These are phyloP conservation scores for Penicillium nucicola DNA, from an alignment of 495 filamentous ascomycete genomes.

Conservation along the genomic window DNA sequence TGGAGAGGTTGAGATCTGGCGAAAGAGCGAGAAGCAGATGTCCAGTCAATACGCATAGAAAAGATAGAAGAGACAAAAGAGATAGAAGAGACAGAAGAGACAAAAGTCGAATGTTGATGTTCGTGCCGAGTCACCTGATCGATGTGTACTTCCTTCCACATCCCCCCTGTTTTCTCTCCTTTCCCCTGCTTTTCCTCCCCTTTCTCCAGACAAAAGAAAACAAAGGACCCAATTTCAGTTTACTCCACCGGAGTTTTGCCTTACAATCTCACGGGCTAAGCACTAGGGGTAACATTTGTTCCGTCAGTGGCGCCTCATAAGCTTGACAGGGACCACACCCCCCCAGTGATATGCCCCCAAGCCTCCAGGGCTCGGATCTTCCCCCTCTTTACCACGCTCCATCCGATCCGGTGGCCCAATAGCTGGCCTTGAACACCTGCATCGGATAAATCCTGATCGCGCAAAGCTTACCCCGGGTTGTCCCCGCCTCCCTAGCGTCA, in stretches of 20 bases:
- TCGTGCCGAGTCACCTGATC: background rate
- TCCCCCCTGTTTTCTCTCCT: background rate
- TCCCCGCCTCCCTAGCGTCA: conserved; percentile 25
- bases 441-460: conserved; percentile 22
- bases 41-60: too few species aligned
- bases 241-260: conserved; percentile 23
- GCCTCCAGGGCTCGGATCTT: conserved; percentile 20
- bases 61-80: too few species aligned
- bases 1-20: conserved; percentile 91
- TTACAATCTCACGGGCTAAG: background rate
- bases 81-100: too few species aligned
- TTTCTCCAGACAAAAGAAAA: too few species aligned
- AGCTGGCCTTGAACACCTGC: conserved; percentile 11
- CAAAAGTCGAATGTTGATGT: too few species aligned
- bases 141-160: background rate
- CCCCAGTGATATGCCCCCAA: background rate
- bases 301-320: conserved; percentile 3
- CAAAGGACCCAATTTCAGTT: background rate
- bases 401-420: conserved; percentile 4
- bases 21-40: background rate
- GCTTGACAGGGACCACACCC: conserved; percentile 5
- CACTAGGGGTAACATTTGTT: conserved; percentile 6
- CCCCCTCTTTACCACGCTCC: conserved; percentile 10
- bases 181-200: too few species aligned
- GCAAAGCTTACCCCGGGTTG: conserved; percentile 24